phyloP scores from a whole-genome alignment of 108 stramenopile genomes.

The Heterococcus sp. region DNA sequence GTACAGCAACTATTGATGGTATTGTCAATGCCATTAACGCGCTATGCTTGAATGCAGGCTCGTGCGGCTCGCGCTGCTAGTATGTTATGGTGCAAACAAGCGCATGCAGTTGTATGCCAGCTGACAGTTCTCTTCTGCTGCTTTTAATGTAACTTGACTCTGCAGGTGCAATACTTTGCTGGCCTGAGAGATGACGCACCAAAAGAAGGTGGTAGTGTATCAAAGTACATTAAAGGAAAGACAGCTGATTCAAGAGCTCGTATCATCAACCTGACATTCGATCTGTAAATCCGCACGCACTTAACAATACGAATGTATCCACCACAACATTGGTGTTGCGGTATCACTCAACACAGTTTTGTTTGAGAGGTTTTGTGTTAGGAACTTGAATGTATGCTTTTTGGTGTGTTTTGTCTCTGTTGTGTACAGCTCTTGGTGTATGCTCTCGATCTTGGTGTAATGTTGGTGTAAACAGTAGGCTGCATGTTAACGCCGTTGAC shows the following conservation, averaged over 20 bases:
- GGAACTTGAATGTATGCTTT: neutral
- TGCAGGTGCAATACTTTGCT: neutral
- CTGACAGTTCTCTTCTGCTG: neutral
- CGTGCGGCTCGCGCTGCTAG: neutral
- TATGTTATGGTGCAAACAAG: neutral
- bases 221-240: neutral
- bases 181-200: neutral
- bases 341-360: no score
- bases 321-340: no score
- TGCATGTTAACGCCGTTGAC: no score
- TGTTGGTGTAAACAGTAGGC: no score
- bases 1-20: neutral
- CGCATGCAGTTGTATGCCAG: neutral
- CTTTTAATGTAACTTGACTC: neutral
- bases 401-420: neutral
- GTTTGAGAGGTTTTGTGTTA: no score
- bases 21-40: neutral
- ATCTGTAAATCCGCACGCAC: neutral
- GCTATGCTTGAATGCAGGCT: neutral
- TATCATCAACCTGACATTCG: neutral
- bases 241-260: neutral
- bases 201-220: neutral
- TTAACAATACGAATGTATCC: neutral
- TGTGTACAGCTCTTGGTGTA: neutral
- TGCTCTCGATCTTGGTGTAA: no score